A percentile compares a stretch with the other conserved stretches of the same genome.
Evolutionary conservation across 2,329 filamentous ascomycete genomes (phyloP).

Genomic region (Cercospora janseana): DNA sequence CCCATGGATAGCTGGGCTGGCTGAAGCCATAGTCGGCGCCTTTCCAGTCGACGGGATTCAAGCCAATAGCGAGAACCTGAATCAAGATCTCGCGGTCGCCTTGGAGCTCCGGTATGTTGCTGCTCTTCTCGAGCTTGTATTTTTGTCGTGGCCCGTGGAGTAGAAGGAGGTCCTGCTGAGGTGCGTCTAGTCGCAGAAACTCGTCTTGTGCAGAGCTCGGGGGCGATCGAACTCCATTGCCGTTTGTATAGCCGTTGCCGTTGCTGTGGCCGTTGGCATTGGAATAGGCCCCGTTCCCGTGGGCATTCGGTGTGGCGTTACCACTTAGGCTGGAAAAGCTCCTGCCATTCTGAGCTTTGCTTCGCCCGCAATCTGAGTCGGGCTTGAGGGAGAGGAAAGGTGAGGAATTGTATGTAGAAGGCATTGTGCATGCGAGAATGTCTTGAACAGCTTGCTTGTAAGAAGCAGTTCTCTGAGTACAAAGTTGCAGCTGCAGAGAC

Average conservation of each 20-base stretch:
- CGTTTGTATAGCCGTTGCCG: conserved; percentile 21
- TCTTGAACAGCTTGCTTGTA: neutral
- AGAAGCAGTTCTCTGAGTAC: too few relatives aligned
- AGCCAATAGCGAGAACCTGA: conserved; percentile 62
- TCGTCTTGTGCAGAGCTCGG: conserved; percentile 26
- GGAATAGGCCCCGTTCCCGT: conserved; percentile 19
- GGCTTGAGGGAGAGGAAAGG: conserved; percentile 32
- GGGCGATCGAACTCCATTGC: conserved; percentile 20
- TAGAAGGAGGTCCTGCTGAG: conserved; percentile 38
- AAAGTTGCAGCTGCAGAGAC: conserved; percentile 9
- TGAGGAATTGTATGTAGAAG: conserved; percentile 26
- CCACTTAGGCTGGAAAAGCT: conserved; percentile 26
- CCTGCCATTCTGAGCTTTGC: conserved; percentile 18
- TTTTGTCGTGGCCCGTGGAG: conserved; percentile 39
- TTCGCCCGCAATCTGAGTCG: conserved; percentile 31
- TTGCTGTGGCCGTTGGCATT: conserved; percentile 18
- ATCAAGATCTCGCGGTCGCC: conserved; percentile 58
- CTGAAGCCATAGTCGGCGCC: conserved; percentile 67
- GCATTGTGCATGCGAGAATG: conserved; percentile 24
- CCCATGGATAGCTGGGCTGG: conserved; percentile 65
- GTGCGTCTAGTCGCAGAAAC: conserved; percentile 34
- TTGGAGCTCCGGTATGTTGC: conserved; percentile 34
- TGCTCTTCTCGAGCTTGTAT: conserved; percentile 35
- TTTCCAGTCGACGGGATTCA: conserved; percentile 78
- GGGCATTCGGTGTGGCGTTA: conserved; percentile 18